Base-by-base conservation (phyloP, 108 stramenopile species). In the Cyclotella kingstonii region DNA sequence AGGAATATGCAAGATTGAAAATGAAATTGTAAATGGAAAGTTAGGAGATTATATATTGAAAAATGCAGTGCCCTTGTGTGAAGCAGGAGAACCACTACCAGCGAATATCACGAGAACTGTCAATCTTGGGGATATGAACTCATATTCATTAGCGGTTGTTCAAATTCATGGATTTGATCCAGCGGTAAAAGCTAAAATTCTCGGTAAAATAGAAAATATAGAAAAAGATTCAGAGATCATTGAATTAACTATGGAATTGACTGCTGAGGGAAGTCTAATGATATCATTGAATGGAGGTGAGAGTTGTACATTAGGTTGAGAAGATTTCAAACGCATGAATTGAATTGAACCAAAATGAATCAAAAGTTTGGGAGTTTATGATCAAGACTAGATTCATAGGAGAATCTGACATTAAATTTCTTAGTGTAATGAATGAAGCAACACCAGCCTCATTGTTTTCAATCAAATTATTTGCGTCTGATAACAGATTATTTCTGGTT, bases 231-330 rank as follows among this genome's bases (percentile, higher is more conserved):
- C 44, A 28, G 59, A 71, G 35, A 59, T 27, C 21, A 73, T 70
- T 34, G 76, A 77, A 48, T 53, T 77, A 25, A 60, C 76, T 14
- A 58, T 77, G 45, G 76, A 73, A 49, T 65, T 77, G 44, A 77
- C 51, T 33, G 23, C 34, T 15, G 42, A 42, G 11, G 76, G 76
- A 5, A 56, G 67, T 48, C 48, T 77, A 25, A 45, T 43, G 2
- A 25, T 77, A 7, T 60, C 65, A 29, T 48, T 77, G 34, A 70
- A 77, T 68, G 76, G 76, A 17, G 76, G 74, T 54, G 64, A 65
- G 38, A 34, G 6, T 25, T 54, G 63, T 35, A 66, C 59, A 39
- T 66, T 74, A 53, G 54, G 60, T 44, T 65, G 46, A 36, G 5
- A 31, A 50, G 28, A 31, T 56, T 56, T 42, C 26, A n/a, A n/a